These are phyloP conservation scores for Huntiella omanensis DNA, from an alignment of 2,329 filamentous ascomycete genomes.

Conservation along the genomic window DNA sequence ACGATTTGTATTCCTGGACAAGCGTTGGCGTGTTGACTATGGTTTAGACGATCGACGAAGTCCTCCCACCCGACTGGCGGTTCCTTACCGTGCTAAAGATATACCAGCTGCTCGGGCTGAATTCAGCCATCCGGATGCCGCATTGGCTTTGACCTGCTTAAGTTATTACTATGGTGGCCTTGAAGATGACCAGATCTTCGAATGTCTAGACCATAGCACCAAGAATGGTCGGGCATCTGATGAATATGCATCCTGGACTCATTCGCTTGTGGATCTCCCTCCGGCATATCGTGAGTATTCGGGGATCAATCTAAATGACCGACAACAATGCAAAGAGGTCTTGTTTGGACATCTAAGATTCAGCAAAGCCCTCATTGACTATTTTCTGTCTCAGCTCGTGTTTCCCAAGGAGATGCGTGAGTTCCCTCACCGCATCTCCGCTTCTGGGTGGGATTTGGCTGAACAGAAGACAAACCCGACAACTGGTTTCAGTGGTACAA, in stretches of 20 bases:
- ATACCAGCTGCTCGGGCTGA: slow-evolving; percentile 34
- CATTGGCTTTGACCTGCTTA: slow-evolving; percentile 35
- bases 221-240: slow-evolving; percentile 30
- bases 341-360: slow-evolving; percentile 35
- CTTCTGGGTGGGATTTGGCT: slow-evolving; percentile 50
- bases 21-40: slow-evolving; percentile 48
- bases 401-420: slow-evolving; percentile 45
- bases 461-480: slow-evolving; percentile 26
- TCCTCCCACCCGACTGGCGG: slow-evolving; percentile 28
- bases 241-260: slow-evolving; percentile 33
- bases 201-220: slow-evolving; percentile 26
- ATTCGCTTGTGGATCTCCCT: slow-evolving; percentile 18
- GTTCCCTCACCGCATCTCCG: slow-evolving; percentile 42
- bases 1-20: slow-evolving; percentile 31
- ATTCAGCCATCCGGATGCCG: slow-evolving; percentile 42
- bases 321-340: slow-evolving; percentile 22
- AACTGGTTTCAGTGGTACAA: slow-evolving; percentile 53
- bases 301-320: slow-evolving; percentile 41
- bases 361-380: slow-evolving; percentile 39
- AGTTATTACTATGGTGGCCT: slow-evolving; percentile 40
- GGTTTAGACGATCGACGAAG: slow-evolving; percentile 28
- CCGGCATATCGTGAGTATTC: slow-evolving; percentile 22
- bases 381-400: slow-evolving; percentile 37
- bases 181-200: slow-evolving; percentile 27
- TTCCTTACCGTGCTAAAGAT: slow-evolving; percentile 43